Base-by-base conservation (phyloP, 2,329 filamentous ascomycete genomes). In the Colletotrichum musae region DNA sequence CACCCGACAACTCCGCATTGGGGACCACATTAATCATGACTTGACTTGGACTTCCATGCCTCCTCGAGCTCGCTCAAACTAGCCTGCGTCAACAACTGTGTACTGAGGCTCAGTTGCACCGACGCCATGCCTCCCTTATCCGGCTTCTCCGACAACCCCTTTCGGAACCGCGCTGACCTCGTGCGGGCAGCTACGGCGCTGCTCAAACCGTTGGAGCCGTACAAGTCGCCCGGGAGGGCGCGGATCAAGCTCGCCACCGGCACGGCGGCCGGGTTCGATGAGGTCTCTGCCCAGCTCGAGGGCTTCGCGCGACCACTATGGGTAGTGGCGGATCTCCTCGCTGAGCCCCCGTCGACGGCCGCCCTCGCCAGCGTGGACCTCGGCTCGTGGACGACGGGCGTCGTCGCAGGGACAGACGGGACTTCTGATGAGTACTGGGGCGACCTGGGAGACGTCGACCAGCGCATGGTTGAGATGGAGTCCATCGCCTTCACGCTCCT, bases 401-500 rank as follows among this genome's bases (percentile, higher is more conserved):
- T 75, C 2, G 28, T 26, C 9, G 26, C 50, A 1, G 76, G 75
- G 24, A 76, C 74, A 2, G 70, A 76, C 54, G 74, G 73, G 2
- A 45, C 15, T 4, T 60, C 69, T 13, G 48, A 59, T 4, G 75
- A 76, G 64, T 85, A 83, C 68, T 85, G 82, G 83, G 82, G 81
- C 0, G 75, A 77, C 6, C 75, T 84, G 0, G 74, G 75, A 1
- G 72, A 82, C 15, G 73, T 77, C 5, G 82, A 84, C 69, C 83
- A 85, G 72, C 73, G 83, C 5, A 85, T 85, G 82, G 83, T 85
- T 2, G 82, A 85, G 72, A 80, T 82, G 74, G 83, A 85, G 70
- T 80, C 81, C 26, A 80, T 85, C 16, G 79, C 81, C 1, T 84
- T 80, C 70, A 81, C 81, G 1, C 74, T 85, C 12, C 75, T 85